These are phyloP conservation scores for Cavenderia fasciculata DNA, from an alignment of 78 protist species.

Conservation along the genomic window DNA sequence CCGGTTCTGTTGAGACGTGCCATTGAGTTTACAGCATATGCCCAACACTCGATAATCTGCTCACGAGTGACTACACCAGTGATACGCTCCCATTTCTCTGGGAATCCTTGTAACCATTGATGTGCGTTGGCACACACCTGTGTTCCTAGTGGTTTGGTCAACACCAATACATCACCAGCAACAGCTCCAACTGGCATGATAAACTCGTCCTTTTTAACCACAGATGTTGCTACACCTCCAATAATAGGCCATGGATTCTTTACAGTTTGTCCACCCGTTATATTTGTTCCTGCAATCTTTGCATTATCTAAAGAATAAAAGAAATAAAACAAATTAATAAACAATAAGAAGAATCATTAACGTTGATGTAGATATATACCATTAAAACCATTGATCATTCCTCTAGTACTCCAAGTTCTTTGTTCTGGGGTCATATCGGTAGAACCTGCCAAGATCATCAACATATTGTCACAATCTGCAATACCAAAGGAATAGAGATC, in stretches of 20 bases:
- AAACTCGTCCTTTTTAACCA: constrained; percentile 57
- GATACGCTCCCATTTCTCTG: constrained; percentile 32
- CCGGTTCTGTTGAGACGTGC: constrained; percentile 74
- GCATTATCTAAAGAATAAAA: constrained; percentile 27
- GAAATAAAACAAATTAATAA: constrained; percentile 17
- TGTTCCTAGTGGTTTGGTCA: constrained; percentile 95
- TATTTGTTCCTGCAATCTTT: constrained; percentile 74
- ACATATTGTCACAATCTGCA: constrained; percentile 86
- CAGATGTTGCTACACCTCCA: constrained; percentile 94
- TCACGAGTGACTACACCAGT: constrained; percentile 11
- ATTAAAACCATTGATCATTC: constrained; percentile 86
- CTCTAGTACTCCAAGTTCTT: constrained; percentile 39
- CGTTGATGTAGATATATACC: constrained; percentile 39
- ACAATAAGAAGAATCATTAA: constrained; percentile 13
- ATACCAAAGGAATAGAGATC: constrained; percentile 94
- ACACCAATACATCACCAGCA: constrained; percentile 90
- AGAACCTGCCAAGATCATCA: constrained; percentile 90
- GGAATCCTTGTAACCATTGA: constrained; percentile 82
- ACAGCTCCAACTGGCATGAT: constrained; percentile 80
- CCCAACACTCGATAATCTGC: constrained; percentile 47
- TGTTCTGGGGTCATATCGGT: constrained; percentile 79
- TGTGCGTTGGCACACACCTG: constrained; percentile 93
- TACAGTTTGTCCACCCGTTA: constrained; percentile 93
- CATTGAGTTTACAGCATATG: constrained; percentile 80
- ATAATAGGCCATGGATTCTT: constrained; percentile 85